These are phyloP conservation scores for Sphagnum tenellum DNA, from an alignment of 225 moss, liverwort and hornwort species.

Conservation along the genomic window DNA sequence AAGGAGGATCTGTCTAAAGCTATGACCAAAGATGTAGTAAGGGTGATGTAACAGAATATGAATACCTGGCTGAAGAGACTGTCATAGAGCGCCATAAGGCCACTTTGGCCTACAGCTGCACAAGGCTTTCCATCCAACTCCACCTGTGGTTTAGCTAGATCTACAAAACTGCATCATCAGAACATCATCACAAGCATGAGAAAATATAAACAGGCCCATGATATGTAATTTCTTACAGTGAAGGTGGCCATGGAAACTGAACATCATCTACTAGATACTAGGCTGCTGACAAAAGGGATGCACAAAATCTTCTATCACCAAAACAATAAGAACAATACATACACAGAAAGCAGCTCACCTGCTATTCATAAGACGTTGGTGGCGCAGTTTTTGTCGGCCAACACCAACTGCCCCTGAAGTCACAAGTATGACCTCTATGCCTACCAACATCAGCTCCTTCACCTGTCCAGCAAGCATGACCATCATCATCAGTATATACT, in stretches of 20 bases:
- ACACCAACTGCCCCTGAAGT: slow-evolving; percentile 85
- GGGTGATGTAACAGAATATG: too few species aligned
- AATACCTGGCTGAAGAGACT: slow-evolving; percentile 74
- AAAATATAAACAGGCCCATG: too few species aligned
- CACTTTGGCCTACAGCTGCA: slow-evolving; percentile 79
- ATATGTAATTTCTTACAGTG: too few species aligned
- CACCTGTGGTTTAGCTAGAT: slow-evolving; percentile 72
- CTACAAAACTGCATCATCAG: slow-evolving; percentile 53
- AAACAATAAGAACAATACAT: too few species aligned
- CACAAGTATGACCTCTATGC: slow-evolving; percentile 81
- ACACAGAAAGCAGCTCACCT: slow-evolving; percentile 26
- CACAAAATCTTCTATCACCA: too few species aligned
- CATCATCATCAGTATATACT: too few species aligned
- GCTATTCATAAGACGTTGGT: slow-evolving; percentile 89
- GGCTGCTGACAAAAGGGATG: too few species aligned
- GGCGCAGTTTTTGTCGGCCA: slow-evolving; percentile 82
- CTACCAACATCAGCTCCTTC: slow-evolving; percentile 64
- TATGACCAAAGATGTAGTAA: too few species aligned
- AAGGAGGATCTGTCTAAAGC: too few species aligned
- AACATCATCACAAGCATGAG: neutral
- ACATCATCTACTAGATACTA: too few species aligned
- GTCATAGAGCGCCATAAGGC: slow-evolving; percentile 85
- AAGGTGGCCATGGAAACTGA: too few species aligned
- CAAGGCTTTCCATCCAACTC: slow-evolving; percentile 93
- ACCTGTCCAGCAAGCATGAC: slow-evolving; percentile 25